Conservation (phyloP, 352 stramenopile species). For the Phytophthora syringae region DNA sequence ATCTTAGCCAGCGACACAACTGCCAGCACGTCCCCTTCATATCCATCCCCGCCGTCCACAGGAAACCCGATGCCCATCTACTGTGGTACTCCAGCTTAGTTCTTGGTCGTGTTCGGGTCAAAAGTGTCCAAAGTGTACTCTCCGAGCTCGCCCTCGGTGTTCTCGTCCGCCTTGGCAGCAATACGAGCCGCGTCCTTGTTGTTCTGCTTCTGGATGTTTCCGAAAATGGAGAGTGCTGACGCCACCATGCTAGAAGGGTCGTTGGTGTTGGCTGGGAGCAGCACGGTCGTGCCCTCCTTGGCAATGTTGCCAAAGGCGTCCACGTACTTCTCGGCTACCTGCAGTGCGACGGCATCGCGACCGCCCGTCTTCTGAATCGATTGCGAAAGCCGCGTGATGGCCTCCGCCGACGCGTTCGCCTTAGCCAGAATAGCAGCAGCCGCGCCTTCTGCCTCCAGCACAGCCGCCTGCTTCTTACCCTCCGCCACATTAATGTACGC, state of each 20-base stretch:
- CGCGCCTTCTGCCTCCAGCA: constrained; percentile 86
- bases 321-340: constrained; percentile 93
- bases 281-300: constrained; percentile 90
- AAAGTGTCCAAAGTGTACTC: constrained; percentile 78
- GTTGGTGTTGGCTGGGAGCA: constrained; percentile 80
- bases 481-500: constrained; percentile 93
- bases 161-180: constrained; percentile 21
- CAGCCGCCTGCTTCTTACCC: constrained; percentile 89
- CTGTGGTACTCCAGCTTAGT: constrained; percentile 21
- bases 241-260: constrained; percentile 91
- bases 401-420: constrained; percentile 82
- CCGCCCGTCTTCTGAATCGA: constrained; percentile 77
- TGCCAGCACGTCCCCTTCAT: not conserved
- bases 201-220: constrained; percentile 89
- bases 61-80: not conserved
- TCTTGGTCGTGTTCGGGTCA: constrained; percentile 43
- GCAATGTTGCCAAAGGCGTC: constrained; percentile 91
- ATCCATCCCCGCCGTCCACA: constrained; percentile 12
- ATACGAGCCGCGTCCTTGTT: constrained; percentile 29
- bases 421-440: constrained; percentile 86
- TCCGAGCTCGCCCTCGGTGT: constrained; percentile 28
- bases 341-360: constrained; percentile 82
- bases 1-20: not conserved
- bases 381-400: constrained; percentile 76
- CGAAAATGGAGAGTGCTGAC: constrained; percentile 89